Evolutionary conservation across 768 basidiomycete genomes (phyloP).

Genomic region (Trametes cingulata): DNA sequence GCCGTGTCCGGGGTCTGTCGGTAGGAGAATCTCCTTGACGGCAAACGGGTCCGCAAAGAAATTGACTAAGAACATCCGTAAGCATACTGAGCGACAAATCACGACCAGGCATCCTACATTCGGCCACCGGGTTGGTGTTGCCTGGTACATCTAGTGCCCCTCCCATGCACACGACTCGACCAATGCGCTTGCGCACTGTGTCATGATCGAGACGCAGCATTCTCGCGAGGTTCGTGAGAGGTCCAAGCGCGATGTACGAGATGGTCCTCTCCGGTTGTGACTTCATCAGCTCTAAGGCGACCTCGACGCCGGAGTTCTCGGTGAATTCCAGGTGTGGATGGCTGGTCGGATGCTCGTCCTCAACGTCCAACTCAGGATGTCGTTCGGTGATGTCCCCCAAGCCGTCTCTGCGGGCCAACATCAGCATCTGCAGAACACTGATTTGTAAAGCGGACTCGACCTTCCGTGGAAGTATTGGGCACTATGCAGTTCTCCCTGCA

Average conservation of each 20-base stretch:
- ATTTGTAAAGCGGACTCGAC: constrained; percentile 35
- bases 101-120: constrained; percentile 56
- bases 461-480: constrained; percentile 87
- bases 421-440: not conserved
- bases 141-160: constrained; percentile 91
- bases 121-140: constrained; percentile 78
- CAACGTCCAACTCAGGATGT: constrained; percentile 63
- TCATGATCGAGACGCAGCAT: constrained; percentile 57
- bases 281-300: constrained; percentile 56
- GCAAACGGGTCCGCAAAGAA: constrained; percentile 89
- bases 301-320: constrained; percentile 49
- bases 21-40: constrained; percentile 64
- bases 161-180: constrained; percentile 89
- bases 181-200: constrained; percentile 58
- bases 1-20: constrained; percentile 39
- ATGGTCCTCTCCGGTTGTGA: constrained; percentile 52
- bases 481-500: constrained; percentile 68
- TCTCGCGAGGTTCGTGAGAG: constrained; percentile 77
- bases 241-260: constrained; percentile 74
- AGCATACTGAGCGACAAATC: not conserved
- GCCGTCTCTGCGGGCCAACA: constrained; percentile 56
- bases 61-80: constrained; percentile 56
- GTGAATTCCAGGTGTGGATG: constrained; percentile 51
- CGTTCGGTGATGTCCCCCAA: constrained; percentile 57
- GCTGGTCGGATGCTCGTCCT: constrained; percentile 22